Evolutionary conservation across 1,284 basidiomycete species (phyloP).

Genomic region (Grifola frondosa): DNA sequence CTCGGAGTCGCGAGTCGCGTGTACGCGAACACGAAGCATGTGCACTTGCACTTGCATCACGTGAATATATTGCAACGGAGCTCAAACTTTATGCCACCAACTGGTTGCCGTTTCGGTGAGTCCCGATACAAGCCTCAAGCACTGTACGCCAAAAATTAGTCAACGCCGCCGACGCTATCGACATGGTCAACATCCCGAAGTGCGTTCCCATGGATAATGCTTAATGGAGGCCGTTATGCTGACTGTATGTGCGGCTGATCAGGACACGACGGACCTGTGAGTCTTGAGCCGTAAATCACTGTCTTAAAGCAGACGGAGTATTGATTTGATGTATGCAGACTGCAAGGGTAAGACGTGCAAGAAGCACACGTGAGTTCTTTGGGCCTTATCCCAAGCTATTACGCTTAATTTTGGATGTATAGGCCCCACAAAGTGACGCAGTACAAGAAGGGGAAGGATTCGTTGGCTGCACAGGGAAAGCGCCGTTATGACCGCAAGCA

Average conservation of each 20-base stretch:
- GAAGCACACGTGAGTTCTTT: conserved; percentile 88
- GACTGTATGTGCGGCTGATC: conserved; percentile 17
- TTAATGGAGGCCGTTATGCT: conserved; percentile 15
- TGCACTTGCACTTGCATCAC: no score
- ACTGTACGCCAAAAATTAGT: conserved; percentile 26
- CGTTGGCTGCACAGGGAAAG: conserved; percentile 97
- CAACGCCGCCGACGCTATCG: conserved; percentile 36
- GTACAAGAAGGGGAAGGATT: conserved; percentile 99
- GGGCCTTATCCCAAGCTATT: not conserved
- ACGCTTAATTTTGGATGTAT: conserved; percentile 5
- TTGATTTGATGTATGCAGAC: conserved; percentile 46
- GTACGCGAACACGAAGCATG: no score
- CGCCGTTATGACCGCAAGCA: conserved; percentile 99
- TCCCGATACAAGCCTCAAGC: conserved; percentile 20
- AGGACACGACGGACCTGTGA: conserved; percentile 86
- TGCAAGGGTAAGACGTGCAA: conserved; percentile 99
- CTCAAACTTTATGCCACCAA: conserved; percentile 26
- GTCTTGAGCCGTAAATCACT: conserved; percentile 28
- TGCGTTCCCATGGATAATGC: conserved; percentile 39
- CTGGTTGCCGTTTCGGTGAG: conserved; percentile 29
- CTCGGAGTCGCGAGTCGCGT: no score
- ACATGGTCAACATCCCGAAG: conserved; percentile 94
- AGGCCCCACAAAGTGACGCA: conserved; percentile 96
- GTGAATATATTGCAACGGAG: conserved; percentile 31
- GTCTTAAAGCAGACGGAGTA: conserved; percentile 8